Conservation (phyloP, 169 alveolate genomes). For the Ichthyophthirius multifiliis region DNA sequence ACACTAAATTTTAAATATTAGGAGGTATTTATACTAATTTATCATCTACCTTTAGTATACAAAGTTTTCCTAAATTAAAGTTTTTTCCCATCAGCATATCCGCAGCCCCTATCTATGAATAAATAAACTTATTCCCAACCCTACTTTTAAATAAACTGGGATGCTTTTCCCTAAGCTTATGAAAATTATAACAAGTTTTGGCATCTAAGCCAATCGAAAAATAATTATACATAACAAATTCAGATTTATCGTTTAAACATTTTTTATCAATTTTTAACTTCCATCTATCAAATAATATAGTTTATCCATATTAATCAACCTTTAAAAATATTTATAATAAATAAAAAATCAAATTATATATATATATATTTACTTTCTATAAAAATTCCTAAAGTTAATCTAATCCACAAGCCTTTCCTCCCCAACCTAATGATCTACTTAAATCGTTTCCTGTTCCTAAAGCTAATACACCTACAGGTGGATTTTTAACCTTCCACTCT, state of each 20-base stretch:
- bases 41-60: slow-evolving; percentile 24
- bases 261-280: not conserved
- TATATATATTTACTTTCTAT: not conserved
- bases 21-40: slow-evolving; percentile 11
- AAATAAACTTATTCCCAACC: slow-evolving; percentile 28
- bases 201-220: slow-evolving; percentile 44
- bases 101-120: slow-evolving; percentile 28
- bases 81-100: slow-evolving; percentile 24
- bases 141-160: slow-evolving; percentile 35
- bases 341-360: not conserved
- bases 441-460: slow-evolving; percentile 46
- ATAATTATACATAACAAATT: slow-evolving; percentile 18
- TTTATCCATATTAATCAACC: slow-evolving; percentile 17
- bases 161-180: slow-evolving; percentile 13
- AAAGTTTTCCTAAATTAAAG: not conserved
- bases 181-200: slow-evolving; percentile 33
- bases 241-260: not conserved
- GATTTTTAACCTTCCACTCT: slow-evolving; percentile 13
- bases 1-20: slow-evolving; percentile 21
- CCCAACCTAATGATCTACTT: slow-evolving; percentile 45
- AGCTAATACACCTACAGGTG: slow-evolving; percentile 34
- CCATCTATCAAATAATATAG: slow-evolving; percentile 33
- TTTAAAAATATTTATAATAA: not conserved
- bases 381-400: slow-evolving; percentile 3
- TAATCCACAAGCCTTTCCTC: not conserved